Base-by-base conservation (phyloP, 345 rosid species). In the Pelargonium nanum region DNA sequence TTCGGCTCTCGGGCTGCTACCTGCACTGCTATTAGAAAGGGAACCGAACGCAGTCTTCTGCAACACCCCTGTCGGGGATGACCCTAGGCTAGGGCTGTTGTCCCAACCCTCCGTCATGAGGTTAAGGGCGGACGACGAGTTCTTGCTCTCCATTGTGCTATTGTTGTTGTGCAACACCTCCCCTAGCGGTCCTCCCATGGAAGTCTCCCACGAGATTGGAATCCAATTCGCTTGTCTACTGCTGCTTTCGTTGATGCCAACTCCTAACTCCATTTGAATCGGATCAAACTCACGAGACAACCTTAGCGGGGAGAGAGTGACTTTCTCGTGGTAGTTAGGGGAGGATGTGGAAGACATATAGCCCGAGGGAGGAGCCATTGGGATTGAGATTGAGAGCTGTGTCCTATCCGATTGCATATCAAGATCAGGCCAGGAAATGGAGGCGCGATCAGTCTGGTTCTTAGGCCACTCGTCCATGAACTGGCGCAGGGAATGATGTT, bases 11-110 rank as follows among this genome's bases (percentile, higher is more conserved):
- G 89, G 84, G 70, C 96, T 93, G 73, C 96, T 87, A 32, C 87
- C 97, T 0, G 88, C 85, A 60, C 98, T 89, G 71, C 90, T 85
- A 67, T 87, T 89, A 0, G 99, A 89, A 56, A 87, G 72, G 0
- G 94, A 82, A 23, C 74, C 85, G 32, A 87, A 84, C 2, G 84
- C 62, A 13, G 85, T 67, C 75, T 83, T 93, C 54, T 84, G 96
- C 53, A 89, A 56, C n/a, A 93, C 97, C 0, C 96, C 97, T 0
- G 84, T 85, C 0, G 95, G 95, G 12, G 97, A 88, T 19, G 87
- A 83, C 63, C 80, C 72, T 26, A 77, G 0, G 55, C 70, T 73
- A 28, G 82, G 78, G 63, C 85, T 83, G 22, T 54, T 63, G 10
- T 81, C 86, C 85, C 92, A 79, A 53, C 81, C 80, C 55, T 78